Percentiles rank a stretch among this genome's conserved stretches.
These are phyloP conservation scores for Phytophthora podocarpi DNA, from an alignment of 352 stramenopile species.

Conservation along the genomic window DNA sequence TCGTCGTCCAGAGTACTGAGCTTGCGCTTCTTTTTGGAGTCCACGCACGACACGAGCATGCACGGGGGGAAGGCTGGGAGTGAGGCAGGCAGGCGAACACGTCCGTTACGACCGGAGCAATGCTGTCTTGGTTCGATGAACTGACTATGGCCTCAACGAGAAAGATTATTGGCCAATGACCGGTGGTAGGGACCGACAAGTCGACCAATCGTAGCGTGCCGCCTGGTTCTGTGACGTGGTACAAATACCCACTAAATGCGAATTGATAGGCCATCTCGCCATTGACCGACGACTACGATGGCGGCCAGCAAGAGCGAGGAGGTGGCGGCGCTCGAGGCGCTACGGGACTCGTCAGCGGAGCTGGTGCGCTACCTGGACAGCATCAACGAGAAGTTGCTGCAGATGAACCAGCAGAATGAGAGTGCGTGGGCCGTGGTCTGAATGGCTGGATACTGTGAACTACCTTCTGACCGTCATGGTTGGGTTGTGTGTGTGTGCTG, in stretches of 20 bases:
- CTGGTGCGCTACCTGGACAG: slow-evolving; percentile 75
- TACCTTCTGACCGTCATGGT: not conserved
- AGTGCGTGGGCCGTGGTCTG: slow-evolving; percentile 39
- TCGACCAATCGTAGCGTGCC: slow-evolving; percentile 6
- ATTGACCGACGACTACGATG: slow-evolving; percentile 20
- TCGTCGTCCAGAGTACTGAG: slow-evolving; percentile 67
- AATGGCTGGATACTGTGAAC: not conserved
- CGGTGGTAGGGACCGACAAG: not conserved
- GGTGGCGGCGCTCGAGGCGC: slow-evolving; percentile 76
- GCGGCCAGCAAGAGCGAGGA: slow-evolving; percentile 70
- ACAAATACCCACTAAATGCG: slow-evolving; percentile 1
- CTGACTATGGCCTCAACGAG: slow-evolving; percentile 13
- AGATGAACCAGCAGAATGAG: slow-evolving; percentile 86
- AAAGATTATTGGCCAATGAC: slow-evolving; percentile 24
- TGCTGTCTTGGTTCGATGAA: too few species aligned
- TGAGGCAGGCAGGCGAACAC: too few species aligned
- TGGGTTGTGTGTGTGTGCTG: not conserved
- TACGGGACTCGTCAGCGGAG: slow-evolving; percentile 77
- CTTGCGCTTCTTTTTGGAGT: slow-evolving; percentile 85
- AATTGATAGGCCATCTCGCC: not conserved
- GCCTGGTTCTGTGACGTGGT: slow-evolving; percentile 22
- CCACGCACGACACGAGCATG: slow-evolving; percentile 44
- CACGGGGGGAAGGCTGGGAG: slow-evolving; percentile 18
- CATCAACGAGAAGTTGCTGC: slow-evolving; percentile 75
- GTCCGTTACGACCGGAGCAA: slow-evolving; percentile 22